Conservation (phyloP, 306 rosid genomes). For the Ammopiptanthus mongolicus region DNA sequence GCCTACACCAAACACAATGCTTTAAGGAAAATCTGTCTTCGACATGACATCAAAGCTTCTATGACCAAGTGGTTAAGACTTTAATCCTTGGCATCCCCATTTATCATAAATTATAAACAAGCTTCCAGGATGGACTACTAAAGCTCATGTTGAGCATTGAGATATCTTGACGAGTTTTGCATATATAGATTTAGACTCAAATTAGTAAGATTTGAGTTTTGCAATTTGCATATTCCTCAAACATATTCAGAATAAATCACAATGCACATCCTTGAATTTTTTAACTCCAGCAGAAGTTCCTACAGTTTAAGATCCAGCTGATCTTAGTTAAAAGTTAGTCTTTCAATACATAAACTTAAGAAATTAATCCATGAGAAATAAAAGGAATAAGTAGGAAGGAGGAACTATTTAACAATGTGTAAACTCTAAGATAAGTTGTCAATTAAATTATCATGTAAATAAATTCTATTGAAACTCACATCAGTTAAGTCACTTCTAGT, state of each 20-base stretch:
- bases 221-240: slow-evolving; percentile 4
- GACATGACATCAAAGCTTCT: neutral
- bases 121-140: neutral
- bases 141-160: neutral
- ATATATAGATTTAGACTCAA: neutral
- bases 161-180: neutral
- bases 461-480: slow-evolving; percentile 50
- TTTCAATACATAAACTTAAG: neutral
- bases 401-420: neutral
- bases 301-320: neutral
- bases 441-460: neutral
- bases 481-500: slow-evolving; percentile 51
- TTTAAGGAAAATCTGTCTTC: neutral
- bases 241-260: neutral
- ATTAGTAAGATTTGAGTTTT: neutral
- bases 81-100: neutral
- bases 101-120: neutral
- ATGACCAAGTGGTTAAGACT: neutral
- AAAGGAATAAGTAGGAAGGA: slow-evolving; percentile 9
- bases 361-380: neutral
- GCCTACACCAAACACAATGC: neutral
- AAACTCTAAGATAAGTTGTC: slow-evolving; percentile 2
- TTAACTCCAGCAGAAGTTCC: neutral
- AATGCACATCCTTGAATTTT: neutral
- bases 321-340: neutral